Evolutionary conservation across 371 early-diverging fungal genomes (phyloP).

Genomic region (Actinomucor elegans): DNA sequence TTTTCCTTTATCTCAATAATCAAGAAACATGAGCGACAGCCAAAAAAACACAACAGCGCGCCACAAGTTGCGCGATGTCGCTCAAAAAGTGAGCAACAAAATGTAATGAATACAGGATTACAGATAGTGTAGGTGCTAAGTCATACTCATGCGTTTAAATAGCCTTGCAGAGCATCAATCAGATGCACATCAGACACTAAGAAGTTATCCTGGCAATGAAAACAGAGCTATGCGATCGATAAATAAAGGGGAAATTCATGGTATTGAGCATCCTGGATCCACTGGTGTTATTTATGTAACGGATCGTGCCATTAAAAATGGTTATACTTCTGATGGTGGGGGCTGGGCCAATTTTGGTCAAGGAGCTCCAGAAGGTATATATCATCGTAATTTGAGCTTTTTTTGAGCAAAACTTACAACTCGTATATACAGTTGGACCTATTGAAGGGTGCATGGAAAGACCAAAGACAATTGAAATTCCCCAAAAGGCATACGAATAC

Average conservation of each 20-base stretch:
- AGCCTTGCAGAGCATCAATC: constrained; percentile 21
- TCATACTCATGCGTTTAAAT: background rate
- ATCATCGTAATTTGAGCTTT: no score
- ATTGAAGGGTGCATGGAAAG: constrained; percentile 43
- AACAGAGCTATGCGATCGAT: constrained; percentile 12
- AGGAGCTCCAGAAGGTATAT: constrained; percentile 56
- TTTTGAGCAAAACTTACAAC: background rate
- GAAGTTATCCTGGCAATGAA: constrained; percentile 39
- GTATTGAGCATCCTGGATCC: constrained; percentile 44
- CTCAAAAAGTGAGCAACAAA: constrained; percentile 12
- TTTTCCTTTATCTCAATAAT: no score
- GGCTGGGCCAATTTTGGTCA: constrained; percentile 56
- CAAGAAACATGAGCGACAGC: no score
- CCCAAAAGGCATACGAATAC: constrained; percentile 29
- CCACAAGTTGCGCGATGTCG: constrained; percentile 25
- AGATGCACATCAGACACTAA: constrained; percentile 32
- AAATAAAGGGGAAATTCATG: constrained; percentile 20
- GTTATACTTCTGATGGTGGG: constrained; percentile 30
- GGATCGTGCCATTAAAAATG: constrained; percentile 48
- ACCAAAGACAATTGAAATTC: constrained; percentile 27
- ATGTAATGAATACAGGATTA: constrained; percentile 2
- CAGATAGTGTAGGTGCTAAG: background rate
- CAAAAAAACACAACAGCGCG: background rate
- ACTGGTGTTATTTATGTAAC: constrained; percentile 58
- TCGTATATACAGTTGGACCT: constrained; percentile 38